These are phyloP conservation scores for Setaria viridis DNA, from an alignment of 202 grass and related monocot genomes.

Conservation along the genomic window DNA sequence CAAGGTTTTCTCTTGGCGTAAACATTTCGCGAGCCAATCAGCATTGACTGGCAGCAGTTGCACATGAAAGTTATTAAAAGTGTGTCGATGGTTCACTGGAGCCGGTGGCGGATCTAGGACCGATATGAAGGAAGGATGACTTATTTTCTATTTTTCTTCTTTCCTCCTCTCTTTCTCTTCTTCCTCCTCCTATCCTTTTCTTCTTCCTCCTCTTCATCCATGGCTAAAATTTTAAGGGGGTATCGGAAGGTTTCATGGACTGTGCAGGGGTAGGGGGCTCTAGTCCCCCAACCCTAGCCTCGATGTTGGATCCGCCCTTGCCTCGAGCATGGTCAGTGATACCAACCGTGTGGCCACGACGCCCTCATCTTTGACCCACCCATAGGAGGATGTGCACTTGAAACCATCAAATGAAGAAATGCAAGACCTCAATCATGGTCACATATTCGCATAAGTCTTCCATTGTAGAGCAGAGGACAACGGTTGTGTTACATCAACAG, in stretches of 20 bases:
- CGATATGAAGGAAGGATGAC: too few relatives aligned
- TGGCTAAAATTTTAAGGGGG: too few relatives aligned
- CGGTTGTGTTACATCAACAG: neutral
- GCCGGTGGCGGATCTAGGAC: too few relatives aligned
- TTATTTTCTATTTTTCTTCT: too few relatives aligned
- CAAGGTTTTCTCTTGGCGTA: neutral
- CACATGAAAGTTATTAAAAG: conserved; percentile 11
- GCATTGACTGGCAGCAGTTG: neutral
- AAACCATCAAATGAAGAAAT: conserved; percentile 67
- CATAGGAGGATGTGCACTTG: conserved; percentile 65
- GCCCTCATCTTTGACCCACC: conserved; percentile 58
- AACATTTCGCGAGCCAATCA: neutral
- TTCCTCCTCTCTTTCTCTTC: too few relatives aligned
- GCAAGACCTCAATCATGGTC: conserved; percentile 27
- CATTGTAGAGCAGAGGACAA: too few relatives aligned
- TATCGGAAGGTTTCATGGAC: too few relatives aligned
- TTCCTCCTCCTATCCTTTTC: too few relatives aligned
- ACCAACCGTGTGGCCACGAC: conserved; percentile 68
- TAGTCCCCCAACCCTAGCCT: too few relatives aligned
- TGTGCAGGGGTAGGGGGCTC: too few relatives aligned
- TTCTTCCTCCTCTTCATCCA: too few relatives aligned
- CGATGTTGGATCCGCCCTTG: too few relatives aligned
- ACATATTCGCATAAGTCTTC: neutral
- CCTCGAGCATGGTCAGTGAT: conserved; percentile 74
- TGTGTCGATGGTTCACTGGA: conserved; percentile 37